Base-by-base conservation (phyloP, 495 filamentous ascomycete species). In the Daldinia decipiens region DNA sequence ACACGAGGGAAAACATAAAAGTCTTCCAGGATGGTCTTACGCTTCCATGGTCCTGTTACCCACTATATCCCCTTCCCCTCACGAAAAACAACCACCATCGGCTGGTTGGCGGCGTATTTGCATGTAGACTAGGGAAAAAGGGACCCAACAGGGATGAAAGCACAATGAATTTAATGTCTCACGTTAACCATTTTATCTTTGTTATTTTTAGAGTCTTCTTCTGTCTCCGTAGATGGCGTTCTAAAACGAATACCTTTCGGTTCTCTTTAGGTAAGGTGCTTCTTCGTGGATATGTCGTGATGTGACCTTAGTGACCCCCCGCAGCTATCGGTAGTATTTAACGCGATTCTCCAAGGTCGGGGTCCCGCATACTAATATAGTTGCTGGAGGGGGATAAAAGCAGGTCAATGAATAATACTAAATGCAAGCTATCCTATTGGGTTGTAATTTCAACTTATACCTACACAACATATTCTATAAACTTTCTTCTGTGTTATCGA, bases 71-170 rank as follows among this genome's bases (percentile, higher is more conserved):
- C 67, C 59, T 36, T 60, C 64, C 66, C 68, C 60, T 76, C 64
- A 65, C 76, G 72, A 75, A 73, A 72, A 62, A 75, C 76, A 71
- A 66, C 77, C 57, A 62, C 57, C 65, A 68, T 68, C 17, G 54
- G 54, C 45, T 72, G 65, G 74, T 79, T 76, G 74, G 76, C 72
- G 78, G 79, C 79, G 77, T 70, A 80, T 60, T 77, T 77, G 77
- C 79, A 81, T 83, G 79, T 82, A 83, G 79, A 83, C 77, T 81
- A 79, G 68, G 78, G 76, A 77, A 79, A 79, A 73, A 60, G 74
- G 59, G 62, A 54, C 61, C 61, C 68, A 60, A 52, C 57, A 64
- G 62, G 73, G 73, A 72, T 54, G 63, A 72, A 51, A 29, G 53
- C 70, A 65, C 51, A 58, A 76, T 62, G 70, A 76, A 65, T 68